Conservation (phyloP, 1,139 yeast species). For the Diutina rugosa region DNA sequence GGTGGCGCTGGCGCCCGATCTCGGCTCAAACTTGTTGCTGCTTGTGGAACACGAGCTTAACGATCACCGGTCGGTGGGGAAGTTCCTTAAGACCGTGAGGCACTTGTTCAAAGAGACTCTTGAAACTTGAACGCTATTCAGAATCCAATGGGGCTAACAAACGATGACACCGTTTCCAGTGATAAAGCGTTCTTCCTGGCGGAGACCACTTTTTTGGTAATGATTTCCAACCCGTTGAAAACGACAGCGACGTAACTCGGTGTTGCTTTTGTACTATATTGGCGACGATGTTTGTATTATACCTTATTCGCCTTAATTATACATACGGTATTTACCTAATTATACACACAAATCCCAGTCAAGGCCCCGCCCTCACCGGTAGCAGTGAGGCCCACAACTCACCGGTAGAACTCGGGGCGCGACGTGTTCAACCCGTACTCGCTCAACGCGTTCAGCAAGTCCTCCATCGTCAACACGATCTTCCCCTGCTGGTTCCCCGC, state of each 20-base stretch:
- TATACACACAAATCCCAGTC: background rate
- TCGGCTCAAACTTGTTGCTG: background rate
- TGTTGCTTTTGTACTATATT: too few species aligned
- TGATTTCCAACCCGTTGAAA: too few species aligned
- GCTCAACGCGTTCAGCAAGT: constrained; percentile 70
- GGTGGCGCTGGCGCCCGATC: constrained; percentile 1
- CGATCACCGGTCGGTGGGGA: background rate
- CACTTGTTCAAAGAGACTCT: background rate
- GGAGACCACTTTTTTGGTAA: background rate
- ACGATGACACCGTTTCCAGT: too few species aligned
- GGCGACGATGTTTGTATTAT: background rate
- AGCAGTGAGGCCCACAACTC: constrained; percentile 11
- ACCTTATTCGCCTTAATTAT: too few species aligned
- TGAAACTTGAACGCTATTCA: background rate
- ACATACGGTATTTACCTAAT: background rate
- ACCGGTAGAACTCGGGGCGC: constrained; percentile 88
- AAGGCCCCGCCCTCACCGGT: constrained; percentile 17
- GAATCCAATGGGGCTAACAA: too few species aligned
- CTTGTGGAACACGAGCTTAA: background rate
- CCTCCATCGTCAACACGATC: constrained; percentile 78
- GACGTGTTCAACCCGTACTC: constrained; percentile 89
- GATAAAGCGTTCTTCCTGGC: background rate
- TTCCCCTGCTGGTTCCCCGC: constrained; percentile 61
- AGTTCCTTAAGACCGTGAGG: background rate
- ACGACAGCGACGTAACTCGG: too few species aligned